phyloP scores from a whole-genome alignment of 805 yeast genomes.

The Komagataella ulmi region DNA sequence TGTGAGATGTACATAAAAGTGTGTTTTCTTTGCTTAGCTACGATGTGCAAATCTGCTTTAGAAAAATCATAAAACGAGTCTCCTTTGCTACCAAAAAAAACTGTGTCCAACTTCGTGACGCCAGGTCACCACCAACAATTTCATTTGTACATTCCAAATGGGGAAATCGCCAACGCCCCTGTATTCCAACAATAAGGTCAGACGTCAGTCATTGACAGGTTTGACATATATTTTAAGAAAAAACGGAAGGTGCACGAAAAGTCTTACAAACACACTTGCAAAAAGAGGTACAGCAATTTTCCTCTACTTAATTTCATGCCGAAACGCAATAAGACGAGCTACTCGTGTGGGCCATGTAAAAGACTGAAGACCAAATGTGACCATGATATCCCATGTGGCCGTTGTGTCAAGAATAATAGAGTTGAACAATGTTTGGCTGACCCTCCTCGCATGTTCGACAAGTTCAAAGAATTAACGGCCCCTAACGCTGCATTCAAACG shows the following conservation, averaged over 20 bases:
- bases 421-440: slow-evolving; percentile 16
- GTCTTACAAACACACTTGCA: slow-evolving; percentile 1
- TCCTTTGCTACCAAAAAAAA: too few relatives aligned
- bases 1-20: not conserved
- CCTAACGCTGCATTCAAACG: not conserved
- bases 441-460: slow-evolving; percentile 4
- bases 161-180: not conserved
- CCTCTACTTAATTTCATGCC: not conserved
- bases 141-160: not conserved
- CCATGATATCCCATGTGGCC: slow-evolving; percentile 5
- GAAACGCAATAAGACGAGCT: not conserved
- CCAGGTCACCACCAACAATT: not conserved
- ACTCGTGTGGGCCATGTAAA: slow-evolving; percentile 3
- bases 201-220: not conserved
- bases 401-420: slow-evolving; percentile 4
- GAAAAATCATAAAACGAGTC: not conserved
- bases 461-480: not conserved
- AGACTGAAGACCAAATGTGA: slow-evolving; percentile 6
- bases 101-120: not conserved
- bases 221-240: not conserved
- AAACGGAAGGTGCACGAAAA: not conserved
- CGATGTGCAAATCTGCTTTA: not conserved
- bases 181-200: not conserved
- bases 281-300: not conserved
- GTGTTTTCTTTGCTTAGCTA: not conserved